Base-by-base conservation (phyloP, 495 filamentous ascomycete species). In the Oleoguttula mirabilis region DNA sequence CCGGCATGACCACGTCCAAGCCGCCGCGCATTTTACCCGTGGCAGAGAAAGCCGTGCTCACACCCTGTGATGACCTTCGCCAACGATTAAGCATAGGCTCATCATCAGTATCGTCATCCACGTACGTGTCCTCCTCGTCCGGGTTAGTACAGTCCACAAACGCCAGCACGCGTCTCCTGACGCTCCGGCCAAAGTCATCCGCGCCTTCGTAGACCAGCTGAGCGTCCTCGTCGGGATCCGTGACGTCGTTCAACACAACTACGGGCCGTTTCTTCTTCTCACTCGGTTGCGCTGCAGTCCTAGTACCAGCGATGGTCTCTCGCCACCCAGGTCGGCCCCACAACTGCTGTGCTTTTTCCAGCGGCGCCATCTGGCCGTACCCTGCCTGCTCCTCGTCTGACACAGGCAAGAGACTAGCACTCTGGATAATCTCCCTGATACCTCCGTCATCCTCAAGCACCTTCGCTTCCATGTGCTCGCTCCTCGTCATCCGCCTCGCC, bases 341-440 rank as follows among this genome's bases (percentile, higher is more conserved):
- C 0, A 87, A 46, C 37, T 66, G 61, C 55, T 80, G 71, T 2
- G 72, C 66, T 2, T 32, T 55, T 35, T 65, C 40, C 11, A 87
- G 54, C 36, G 46, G 49, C 5, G 78, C 73, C 57, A 78, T 76
- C 52, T 81, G 73, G 6, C 60, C 63, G 12, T 59, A 45, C 17
- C 69, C 68, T 15, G 60, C 25, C 12, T 36, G 41, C 38, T 75
- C 70, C 10, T 61, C 59, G 10, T 56, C 55, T 0, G 61, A 55
- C 48, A 92, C 66, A 0, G 70, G 66, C 4, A 85, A 57, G 41
- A 88, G 80, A 21, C 64, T 61, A 11, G 82, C 76, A 21, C 82
- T 76, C 48, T 78, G 65, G 30, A 96, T 86, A 59, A 90, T 90
- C 21, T 76, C 66, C 45, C 74, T 80, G 62, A 96, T 87, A 3